Evolutionary conservation across 176 grass and related monocot species (phyloP).

Genomic region (Carex cristatella): DNA sequence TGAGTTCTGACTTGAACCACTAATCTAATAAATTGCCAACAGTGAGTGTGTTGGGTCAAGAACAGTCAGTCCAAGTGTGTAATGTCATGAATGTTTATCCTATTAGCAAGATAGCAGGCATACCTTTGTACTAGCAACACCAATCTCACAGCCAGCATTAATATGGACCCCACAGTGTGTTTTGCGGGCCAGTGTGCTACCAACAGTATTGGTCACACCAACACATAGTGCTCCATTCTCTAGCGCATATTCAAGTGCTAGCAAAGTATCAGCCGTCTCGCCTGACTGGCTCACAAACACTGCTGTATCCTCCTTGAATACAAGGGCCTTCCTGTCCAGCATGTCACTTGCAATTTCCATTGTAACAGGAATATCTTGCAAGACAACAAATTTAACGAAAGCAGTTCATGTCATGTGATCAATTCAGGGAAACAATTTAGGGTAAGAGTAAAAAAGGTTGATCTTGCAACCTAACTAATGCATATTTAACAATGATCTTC

Average conservation of each 20-base stretch:
- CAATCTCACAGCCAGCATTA: constrained; percentile 95
- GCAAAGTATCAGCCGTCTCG: constrained; percentile 89
- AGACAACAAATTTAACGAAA: background rate
- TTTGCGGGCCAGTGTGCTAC: constrained; percentile 74
- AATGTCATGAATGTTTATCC: background rate
- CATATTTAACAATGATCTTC: background rate
- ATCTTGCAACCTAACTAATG: background rate
- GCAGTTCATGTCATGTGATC: background rate
- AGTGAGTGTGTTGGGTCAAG: background rate
- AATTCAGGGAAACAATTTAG: background rate
- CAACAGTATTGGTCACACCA: constrained; percentile 88
- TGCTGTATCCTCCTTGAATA: constrained; percentile 77
- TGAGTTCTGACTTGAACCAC: background rate
- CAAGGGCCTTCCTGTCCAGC: constrained; percentile 72
- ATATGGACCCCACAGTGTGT: constrained; percentile 94
- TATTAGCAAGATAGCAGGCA: background rate
- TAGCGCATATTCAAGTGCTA: constrained; percentile 88
- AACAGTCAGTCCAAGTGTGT: background rate
- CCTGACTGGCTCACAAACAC: constrained; percentile 98
- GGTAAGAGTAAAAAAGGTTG: background rate
- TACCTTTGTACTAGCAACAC: constrained; percentile 94
- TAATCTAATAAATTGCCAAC: background rate
- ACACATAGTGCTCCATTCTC: constrained; percentile 85
- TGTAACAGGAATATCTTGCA: constrained; percentile 72
- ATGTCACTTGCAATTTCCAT: constrained; percentile 91